phyloP scores from a whole-genome alignment of 106 monocot genomes.

The Alisma plantagoaquatica region DNA sequence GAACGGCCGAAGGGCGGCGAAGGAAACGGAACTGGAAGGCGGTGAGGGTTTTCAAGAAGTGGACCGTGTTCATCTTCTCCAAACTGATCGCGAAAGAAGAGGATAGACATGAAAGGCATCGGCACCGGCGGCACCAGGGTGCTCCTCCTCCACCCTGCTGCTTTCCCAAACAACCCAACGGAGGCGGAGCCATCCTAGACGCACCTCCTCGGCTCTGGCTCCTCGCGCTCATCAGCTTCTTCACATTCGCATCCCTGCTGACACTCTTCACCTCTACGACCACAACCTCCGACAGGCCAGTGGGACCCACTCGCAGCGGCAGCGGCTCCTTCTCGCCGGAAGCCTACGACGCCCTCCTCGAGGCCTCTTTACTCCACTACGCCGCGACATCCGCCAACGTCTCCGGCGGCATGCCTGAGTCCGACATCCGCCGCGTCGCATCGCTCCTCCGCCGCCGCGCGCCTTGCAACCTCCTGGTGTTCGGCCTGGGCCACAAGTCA shows the following conservation, averaged over 20 bases:
- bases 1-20: no score
- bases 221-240: conserved; percentile 10
- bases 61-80: no score
- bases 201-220: conserved; percentile 10
- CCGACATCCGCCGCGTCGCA: conserved; percentile 46
- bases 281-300: background rate
- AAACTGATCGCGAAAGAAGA: no score
- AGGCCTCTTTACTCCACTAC: no score
- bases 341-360: conserved; percentile 43
- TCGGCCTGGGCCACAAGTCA: conserved; percentile 73
- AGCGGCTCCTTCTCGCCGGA: conserved; percentile 1
- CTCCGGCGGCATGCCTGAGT: conserved; percentile 42
- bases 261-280: conserved; percentile 4
- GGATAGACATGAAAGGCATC: conserved; percentile 10
- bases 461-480: conserved; percentile 78
- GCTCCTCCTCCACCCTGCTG: conserved; percentile 10
- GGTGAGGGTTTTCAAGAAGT: no score
- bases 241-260: conserved; percentile 9
- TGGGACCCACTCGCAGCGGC: background rate
- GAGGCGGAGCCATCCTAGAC: background rate
- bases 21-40: no score
- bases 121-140: conserved; percentile 8
- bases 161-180: background rate
- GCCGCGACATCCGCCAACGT: conserved; percentile 31
- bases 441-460: conserved; percentile 37